Base-by-base conservation (phyloP, 2,329 filamentous ascomycete species). In the Gaeumannomyces tritici region DNA sequence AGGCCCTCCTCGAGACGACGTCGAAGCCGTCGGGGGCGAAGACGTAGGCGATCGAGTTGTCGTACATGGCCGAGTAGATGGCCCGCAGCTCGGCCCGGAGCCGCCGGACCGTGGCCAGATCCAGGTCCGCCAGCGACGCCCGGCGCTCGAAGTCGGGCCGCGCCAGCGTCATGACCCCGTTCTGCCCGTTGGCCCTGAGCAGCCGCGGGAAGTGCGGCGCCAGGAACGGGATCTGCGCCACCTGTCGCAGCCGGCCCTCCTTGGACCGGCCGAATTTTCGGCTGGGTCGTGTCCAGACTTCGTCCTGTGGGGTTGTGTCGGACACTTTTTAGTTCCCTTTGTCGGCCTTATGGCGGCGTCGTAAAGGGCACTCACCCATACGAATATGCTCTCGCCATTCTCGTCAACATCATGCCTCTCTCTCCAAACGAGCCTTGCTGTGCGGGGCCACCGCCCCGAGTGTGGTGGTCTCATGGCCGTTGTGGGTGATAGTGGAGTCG, bases 151-250 rank as follows among this genome's bases (percentile, higher is more conserved):
- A 61, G 26, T 55, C 28, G 13, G 60, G 60, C 15, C 60, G 60
- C 1, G 28, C 54, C 27, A 61, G 55, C 55, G 60, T 61, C 47
- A 61, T 31, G 18, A 61, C 60, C 54, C 60, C 60, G 60, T 54
- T 61, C 26, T 47, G 26, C 4, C 33, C 55, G 60, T 61, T 61
- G 24, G 33, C 55, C 51, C 27, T 56, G 55, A 61, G 60, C 9
- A 61, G 60, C 31, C 60, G 60, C 26, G 60, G 60, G 60, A 61
- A 61, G 55, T 61, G 55, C n/a, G 55, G 60, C 60, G 55, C 60
- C 55, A 61, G 60, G 11, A 24, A 21, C 28, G 60, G 60, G 31
- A 61, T 61, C 31, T 61, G 55, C 31, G 54, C 54, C 24, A 61
- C 60, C 54, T 61, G 60, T 7, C 55, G 60, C n/a, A 61, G 60